A percentile compares a stretch with the other conserved stretches of the same genome.
These are phyloP conservation scores for Beta vulgaris DNA, from an alignment of 148 eudicot species.

Conservation along the genomic window DNA sequence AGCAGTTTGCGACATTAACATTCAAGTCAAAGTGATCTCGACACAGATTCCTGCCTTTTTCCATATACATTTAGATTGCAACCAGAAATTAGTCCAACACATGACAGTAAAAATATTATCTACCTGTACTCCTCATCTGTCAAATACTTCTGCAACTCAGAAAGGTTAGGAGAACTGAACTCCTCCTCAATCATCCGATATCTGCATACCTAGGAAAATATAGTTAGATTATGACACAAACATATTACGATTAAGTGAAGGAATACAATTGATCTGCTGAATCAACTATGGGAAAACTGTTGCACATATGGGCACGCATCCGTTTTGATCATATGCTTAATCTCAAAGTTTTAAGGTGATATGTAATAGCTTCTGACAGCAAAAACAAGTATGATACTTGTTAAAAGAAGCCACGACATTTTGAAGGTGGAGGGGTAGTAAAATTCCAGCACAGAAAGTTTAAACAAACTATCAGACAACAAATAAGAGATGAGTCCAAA, in stretches of 20 bases:
- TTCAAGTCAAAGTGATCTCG: neutral
- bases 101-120: neutral
- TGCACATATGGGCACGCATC: neutral
- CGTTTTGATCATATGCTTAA: neutral
- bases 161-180: conserved; percentile 61
- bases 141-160: conserved; percentile 79
- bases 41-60: neutral
- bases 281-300: neutral
- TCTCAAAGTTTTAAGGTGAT: neutral
- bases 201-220: conserved; percentile 66
- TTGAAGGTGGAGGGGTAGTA: neutral
- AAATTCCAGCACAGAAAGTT: neutral
- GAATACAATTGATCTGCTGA: neutral
- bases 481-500: neutral
- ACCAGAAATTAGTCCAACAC: neutral
- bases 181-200: conserved; percentile 81
- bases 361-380: neutral
- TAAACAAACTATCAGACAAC: neutral
- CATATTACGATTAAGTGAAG: neutral
- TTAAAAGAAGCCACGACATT: neutral
- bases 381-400: neutral
- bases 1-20: neutral
- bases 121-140: conserved; percentile 91
- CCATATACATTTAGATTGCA: neutral
- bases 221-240: neutral